phyloP scores from a whole-genome alignment of 495 filamentous ascomycete genomes.

The Podospora pseudoanserina region DNA sequence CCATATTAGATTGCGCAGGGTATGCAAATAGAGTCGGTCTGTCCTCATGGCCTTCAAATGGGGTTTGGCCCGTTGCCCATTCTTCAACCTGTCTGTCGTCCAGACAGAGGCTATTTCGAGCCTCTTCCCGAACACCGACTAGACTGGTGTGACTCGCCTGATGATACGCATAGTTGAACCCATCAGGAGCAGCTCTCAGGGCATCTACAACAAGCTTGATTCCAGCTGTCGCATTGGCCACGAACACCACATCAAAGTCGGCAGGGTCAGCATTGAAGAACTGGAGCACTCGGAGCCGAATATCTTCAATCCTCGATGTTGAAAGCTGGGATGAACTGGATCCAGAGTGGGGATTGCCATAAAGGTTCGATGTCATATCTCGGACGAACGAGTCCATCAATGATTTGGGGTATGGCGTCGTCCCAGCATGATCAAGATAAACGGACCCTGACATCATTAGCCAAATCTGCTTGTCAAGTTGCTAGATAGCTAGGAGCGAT shows the following conservation, averaged over 20 bases:
- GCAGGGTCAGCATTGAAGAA: conserved; percentile 84
- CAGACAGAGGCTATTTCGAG: conserved; percentile 63
- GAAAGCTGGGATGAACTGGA: conserved; percentile 77
- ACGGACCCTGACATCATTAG: conserved; percentile 56
- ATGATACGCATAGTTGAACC: conserved; percentile 83
- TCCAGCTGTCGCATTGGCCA: conserved; percentile 86
- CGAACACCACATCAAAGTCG: conserved; percentile 85
- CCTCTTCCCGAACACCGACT: conserved; percentile 75
- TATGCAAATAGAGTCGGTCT: conserved; percentile 66
- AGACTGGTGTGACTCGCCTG: conserved; percentile 83
- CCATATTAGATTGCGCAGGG: conserved; percentile 91
- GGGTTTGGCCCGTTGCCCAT: conserved; percentile 52
- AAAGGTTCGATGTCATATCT: conserved; percentile 74
- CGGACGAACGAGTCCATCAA: conserved; percentile 70
- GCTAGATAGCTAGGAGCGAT: neutral
- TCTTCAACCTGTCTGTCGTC: conserved; percentile 61
- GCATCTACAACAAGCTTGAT: conserved; percentile 82
- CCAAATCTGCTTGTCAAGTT: conserved; percentile 5
- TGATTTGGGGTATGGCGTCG: conserved; percentile 76
- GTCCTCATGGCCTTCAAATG: conserved; percentile 14
- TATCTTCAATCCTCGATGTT: conserved; percentile 68
- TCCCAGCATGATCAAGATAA: conserved; percentile 93
- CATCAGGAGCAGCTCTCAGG: conserved; percentile 57
- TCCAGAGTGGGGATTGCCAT: conserved; percentile 89
- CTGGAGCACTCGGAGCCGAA: conserved; percentile 64